Conservation (phyloP, 495 filamentous ascomycete species). For the Talaromyces ruber region DNA sequence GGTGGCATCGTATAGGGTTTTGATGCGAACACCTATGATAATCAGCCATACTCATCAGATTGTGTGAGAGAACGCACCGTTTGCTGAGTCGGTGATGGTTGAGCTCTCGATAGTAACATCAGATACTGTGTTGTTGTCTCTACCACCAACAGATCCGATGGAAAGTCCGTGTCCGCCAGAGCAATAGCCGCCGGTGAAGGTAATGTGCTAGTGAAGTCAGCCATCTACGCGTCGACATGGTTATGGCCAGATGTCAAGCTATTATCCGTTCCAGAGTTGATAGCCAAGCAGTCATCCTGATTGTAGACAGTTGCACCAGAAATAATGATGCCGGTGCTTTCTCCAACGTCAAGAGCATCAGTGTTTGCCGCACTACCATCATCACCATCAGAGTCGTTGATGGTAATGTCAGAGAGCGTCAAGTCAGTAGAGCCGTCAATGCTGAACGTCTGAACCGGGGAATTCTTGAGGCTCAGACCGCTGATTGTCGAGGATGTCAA, state of each 20-base stretch:
- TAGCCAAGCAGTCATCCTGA: slow-evolving; percentile 58
- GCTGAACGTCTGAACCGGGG: slow-evolving; percentile 53
- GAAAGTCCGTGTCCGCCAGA: slow-evolving; percentile 58
- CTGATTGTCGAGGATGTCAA: slow-evolving; percentile 33
- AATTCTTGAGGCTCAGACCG: slow-evolving; percentile 41
- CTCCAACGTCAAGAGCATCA: slow-evolving; percentile 56
- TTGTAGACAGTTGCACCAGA: slow-evolving; percentile 46
- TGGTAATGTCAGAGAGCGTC: slow-evolving; percentile 44
- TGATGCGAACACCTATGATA: slow-evolving; percentile 44
- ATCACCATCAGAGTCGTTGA: slow-evolving; percentile 53
- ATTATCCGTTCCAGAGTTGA: slow-evolving; percentile 46
- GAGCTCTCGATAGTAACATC: slow-evolving; percentile 46
- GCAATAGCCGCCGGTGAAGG: slow-evolving; percentile 45
- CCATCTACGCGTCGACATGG: too few relatives aligned
- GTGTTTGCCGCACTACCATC: slow-evolving; percentile 48
- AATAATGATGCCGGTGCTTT: slow-evolving; percentile 44
- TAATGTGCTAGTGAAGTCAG: slow-evolving; percentile 29
- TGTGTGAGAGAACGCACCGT: slow-evolving; percentile 21
- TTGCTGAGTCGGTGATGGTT: slow-evolving; percentile 42
- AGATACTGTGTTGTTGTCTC: slow-evolving; percentile 48
- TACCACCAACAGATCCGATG: slow-evolving; percentile 58
- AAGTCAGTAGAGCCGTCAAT: slow-evolving; percentile 41
- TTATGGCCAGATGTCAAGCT: too few relatives aligned
- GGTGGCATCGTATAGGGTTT: slow-evolving; percentile 49
- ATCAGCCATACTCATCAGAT: neutral